Base-by-base conservation (phyloP, 2,329 filamentous ascomycete species). In the Trichoderma polysporum region DNA sequence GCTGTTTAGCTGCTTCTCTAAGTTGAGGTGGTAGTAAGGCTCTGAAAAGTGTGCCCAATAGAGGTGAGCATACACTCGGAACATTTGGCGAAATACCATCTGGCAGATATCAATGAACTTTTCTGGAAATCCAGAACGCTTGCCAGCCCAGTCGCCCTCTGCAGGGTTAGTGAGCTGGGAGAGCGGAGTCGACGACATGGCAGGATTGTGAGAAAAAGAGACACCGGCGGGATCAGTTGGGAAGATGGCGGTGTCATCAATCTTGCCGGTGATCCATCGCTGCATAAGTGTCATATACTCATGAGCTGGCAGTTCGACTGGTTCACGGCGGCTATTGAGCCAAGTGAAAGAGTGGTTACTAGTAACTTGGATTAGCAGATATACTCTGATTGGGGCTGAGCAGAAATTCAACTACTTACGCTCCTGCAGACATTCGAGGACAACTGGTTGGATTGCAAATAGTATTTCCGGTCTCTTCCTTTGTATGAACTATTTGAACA, bases 251-350 rank as follows among this genome's bases (percentile, higher is more conserved):
- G 88, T 88, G 77, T 98, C 94, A 74, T 95, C 92, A 70, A 97
- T 93, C 82, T 98, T 98, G 80, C 93, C 93, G 33, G 92, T 91
- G 76, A 98, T 97, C 94, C 94, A 98, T 75, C 94, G 92, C 81
- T 97, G 94, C 78, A 98, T 96, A 29, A 97, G 88, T 71, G 92
- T 93, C 81, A 97, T 95, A 81, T 98, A 98, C 78, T 96, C 93
- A 69, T 90, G 90, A 7, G 94, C 94, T 3, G 94, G 93, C 49
- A 98, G 91, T 79, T 97, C 94, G 70, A 97, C 93, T 12, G 94
- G 93, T 76, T 93, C 90, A 73, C 91, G 89, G 74, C 92, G 90
- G 71, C 90, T 90, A 79, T 97, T 96, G 64, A 98, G 87, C 94
- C 94, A 98, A 57, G 94, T 97, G 79, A 97, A 98, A 29, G 93